Conservation (phyloP, 2,329 filamentous ascomycete genomes). For the Fusarium brachygibbosum region DNA sequence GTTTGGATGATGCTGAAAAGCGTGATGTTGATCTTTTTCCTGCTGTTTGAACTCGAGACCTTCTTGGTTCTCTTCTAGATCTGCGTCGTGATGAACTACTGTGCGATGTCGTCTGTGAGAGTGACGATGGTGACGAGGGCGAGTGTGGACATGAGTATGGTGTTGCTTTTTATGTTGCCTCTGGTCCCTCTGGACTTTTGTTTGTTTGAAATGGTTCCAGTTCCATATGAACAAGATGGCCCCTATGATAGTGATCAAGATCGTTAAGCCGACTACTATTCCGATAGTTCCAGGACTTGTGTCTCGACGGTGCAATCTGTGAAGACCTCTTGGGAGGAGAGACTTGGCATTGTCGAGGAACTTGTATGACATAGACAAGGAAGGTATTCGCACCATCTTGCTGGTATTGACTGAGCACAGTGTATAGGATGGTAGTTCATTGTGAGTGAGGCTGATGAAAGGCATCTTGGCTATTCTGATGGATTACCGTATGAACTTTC, state of each 20-base stretch:
- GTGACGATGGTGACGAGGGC: background rate
- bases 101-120: background rate
- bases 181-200: background rate
- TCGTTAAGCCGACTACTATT: constrained; percentile 23
- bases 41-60: background rate
- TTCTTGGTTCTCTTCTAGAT: constrained; percentile 3
- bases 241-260: constrained; percentile 21
- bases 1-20: background rate
- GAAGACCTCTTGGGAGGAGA: background rate
- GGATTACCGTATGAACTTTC: fast-evolving
- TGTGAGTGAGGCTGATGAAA: background rate
- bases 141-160: background rate
- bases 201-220: constrained; percentile 10
- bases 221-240: constrained; percentile 27
- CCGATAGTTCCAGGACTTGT: constrained; percentile 19
- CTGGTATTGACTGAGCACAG: background rate
- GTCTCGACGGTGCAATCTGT: constrained; percentile 21
- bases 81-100: background rate
- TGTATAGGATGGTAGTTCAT: background rate
- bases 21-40: background rate
- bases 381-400: too few species aligned
- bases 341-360: background rate
- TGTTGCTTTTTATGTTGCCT: background rate
- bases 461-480: constrained; percentile 15
- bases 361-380: too few species aligned